Evolutionary conservation across 352 stramenopile genomes (phyloP), one percentile per base, ranked within the genome.

Genomic region (Globisporangium perplexum): DNA sequence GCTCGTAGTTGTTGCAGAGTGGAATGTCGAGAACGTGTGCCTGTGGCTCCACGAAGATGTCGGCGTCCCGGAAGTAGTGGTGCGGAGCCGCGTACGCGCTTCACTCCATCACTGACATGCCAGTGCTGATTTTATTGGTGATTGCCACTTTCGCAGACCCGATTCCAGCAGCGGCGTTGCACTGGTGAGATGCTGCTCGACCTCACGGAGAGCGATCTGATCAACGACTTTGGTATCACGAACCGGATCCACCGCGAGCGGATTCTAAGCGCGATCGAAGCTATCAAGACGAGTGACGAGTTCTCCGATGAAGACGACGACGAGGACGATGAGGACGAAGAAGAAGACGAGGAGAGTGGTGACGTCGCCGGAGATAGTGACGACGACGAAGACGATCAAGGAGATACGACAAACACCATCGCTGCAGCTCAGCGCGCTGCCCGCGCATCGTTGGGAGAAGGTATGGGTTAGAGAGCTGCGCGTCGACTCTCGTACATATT

Each of bases 11-110:
- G 79, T 92, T 12, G 71, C 72, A 1, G 76, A 90, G 35, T 92
- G 82, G 82, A 90, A 63, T 20, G 77, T 90, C n/a, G 82, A 90
- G 31, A 88, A 88, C 46, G 82, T 92, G 3, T 92, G 78, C 31
- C 55, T 90, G 1, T 92, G 82, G 82, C 69, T 92, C 4, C 66
- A 85, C 42, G 79, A 92, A 66, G 82, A 92, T 31, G 78, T 89
- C 3, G 78, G 74, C 0, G 75, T 90, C 0, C 70, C 70, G 3
- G 73, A 89, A 43, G 72, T 90, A 24, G 82, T 89, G 68, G 82
- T 90, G 73, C 22, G 59, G 42, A 15, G 20, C 12, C 14, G 45
- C 1, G 1, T 26, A 20, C 22, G 20, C 4, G 7, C 8, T 46
- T 18, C 33, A 3, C 33, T 17, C 14, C 7, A 11, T 0, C 31